Evolutionary conservation across 768 basidiomycete genomes (phyloP).

Genomic region (Panaeolus cyanescens): DNA sequence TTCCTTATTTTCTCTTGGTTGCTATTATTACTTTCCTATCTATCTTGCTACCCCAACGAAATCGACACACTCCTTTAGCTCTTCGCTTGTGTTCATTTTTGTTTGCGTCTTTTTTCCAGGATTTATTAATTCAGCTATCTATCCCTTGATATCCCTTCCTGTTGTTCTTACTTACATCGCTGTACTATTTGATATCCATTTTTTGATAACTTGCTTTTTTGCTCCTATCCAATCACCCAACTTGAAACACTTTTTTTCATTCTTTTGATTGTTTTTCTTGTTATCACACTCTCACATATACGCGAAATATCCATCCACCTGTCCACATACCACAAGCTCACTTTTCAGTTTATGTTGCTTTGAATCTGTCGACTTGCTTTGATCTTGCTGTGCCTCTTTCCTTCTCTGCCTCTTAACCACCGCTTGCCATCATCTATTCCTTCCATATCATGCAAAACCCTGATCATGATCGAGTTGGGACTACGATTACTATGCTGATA

Average conservation of each 20-base stretch:
- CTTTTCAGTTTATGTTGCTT: not conserved
- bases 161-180: constrained; percentile 2
- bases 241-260: not conserved
- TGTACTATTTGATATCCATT: not conserved
- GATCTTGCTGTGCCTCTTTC: not conserved
- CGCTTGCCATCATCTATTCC: not conserved
- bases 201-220: not conserved
- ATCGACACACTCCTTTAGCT: not conserved
- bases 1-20: not conserved
- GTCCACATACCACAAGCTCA: not conserved
- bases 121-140: constrained; percentile 1
- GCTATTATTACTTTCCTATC: not conserved
- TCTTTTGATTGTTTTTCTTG: not conserved
- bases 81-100: constrained; percentile 1
- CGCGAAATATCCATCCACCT: not conserved
- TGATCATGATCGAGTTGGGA: constrained; percentile 2
- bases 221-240: not conserved
- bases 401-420: not conserved
- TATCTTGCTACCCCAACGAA: not conserved
- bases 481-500: not conserved
- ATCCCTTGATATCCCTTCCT: not conserved
- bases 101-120: not conserved
- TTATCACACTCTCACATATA: not conserved
- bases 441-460: not conserved
- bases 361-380: constrained; percentile 1